Evolutionary conservation across 2,329 filamentous ascomycete genomes (phyloP).

Genomic region (Neonectria ditissima): DNA sequence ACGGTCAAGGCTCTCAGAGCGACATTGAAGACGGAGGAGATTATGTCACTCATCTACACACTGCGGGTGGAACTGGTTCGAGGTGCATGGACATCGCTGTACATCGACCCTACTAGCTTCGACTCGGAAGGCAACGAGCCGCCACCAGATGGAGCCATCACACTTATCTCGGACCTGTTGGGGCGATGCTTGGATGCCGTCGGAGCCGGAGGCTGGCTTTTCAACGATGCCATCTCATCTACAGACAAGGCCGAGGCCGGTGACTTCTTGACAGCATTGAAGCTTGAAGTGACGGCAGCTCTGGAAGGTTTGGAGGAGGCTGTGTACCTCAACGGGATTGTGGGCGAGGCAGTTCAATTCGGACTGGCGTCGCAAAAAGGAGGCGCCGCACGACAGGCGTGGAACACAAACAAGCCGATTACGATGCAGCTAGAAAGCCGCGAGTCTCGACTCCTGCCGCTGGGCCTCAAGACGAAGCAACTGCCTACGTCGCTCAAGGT

Average conservation of each 20-base stretch:
- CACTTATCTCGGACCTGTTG: constrained; percentile 77
- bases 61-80: constrained; percentile 79
- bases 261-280: constrained; percentile 74
- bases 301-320: constrained; percentile 79
- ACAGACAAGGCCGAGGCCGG: constrained; percentile 66
- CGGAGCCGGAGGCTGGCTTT: constrained; percentile 79
- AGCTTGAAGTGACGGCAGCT: constrained; percentile 76
- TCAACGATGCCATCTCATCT: constrained; percentile 67
- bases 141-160: constrained; percentile 75
- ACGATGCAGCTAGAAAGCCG: constrained; percentile 55
- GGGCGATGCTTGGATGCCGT: constrained; percentile 81
- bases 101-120: constrained; percentile 69
- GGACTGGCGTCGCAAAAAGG: constrained; percentile 56
- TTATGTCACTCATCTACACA: constrained; percentile 77
- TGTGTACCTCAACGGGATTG: constrained; percentile 70
- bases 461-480: constrained; percentile 75
- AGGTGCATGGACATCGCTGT: constrained; percentile 80
- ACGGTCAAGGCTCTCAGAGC: constrained; percentile 74
- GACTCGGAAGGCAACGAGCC: constrained; percentile 55
- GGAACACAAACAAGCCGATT: constrained; percentile 58
- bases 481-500: constrained; percentile 68
- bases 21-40: constrained; percentile 74
- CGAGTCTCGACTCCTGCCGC: constrained; percentile 70
- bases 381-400: constrained; percentile 42
- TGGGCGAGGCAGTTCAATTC: constrained; percentile 75